Evolutionary conservation across 768 basidiomycete genomes (phyloP).

Genomic region (Solioccasus polychromus): DNA sequence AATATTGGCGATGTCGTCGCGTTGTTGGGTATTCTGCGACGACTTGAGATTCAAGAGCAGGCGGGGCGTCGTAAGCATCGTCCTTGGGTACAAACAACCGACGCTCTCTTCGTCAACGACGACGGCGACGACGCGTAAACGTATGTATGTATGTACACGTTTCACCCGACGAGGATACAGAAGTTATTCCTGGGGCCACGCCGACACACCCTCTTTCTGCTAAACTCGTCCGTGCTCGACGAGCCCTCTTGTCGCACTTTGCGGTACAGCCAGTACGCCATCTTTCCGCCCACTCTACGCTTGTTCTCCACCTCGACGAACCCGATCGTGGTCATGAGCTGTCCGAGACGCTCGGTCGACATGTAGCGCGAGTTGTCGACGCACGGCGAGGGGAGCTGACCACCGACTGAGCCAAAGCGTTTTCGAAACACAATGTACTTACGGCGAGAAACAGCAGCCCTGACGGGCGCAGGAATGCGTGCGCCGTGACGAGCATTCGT

Average conservation of each 20-base stretch:
- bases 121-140: conserved; percentile 8
- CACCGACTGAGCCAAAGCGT: conserved; percentile 6
- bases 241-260: conserved; percentile 30
- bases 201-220: conserved; percentile 57
- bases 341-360: conserved; percentile 52
- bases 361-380: conserved; percentile 84
- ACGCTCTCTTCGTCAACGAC: conserved; percentile 16
- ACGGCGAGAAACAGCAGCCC: conserved; percentile 74
- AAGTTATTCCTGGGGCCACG: conserved; percentile 82
- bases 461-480: conserved; percentile 48
- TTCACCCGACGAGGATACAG: conserved; percentile 40
- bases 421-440: conserved; percentile 32
- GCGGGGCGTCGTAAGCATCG: conserved; percentile 34
- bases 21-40: conserved; percentile 30
- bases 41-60: conserved; percentile 33
- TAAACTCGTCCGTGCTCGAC: conserved; percentile 29
- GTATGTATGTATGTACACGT: background rate
- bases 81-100: conserved; percentile 30
- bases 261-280: conserved; percentile 83
- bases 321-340: conserved; percentile 60
- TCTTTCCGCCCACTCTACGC: conserved; percentile 74
- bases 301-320: conserved; percentile 57
- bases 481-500: conserved; percentile 64
- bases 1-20: conserved; percentile 37
- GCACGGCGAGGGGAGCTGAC: conserved; percentile 81